Evolutionary conservation across 768 basidiomycete genomes (phyloP).

Genomic region (Lactarius sp.): DNA sequence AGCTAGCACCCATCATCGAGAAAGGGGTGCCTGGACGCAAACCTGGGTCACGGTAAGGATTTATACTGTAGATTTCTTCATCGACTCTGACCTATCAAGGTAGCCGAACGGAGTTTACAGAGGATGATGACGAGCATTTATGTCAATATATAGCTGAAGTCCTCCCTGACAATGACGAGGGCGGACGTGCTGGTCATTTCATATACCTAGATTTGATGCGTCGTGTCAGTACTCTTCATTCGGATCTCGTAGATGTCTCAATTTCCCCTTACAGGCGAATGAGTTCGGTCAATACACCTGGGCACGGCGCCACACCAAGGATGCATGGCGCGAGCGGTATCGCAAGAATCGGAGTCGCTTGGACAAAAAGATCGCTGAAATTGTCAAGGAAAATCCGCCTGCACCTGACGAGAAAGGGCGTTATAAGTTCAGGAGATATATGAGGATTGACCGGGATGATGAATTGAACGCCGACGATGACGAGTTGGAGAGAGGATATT

Average conservation of each 20-base stretch:
- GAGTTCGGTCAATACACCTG: slow-evolving; percentile 18
- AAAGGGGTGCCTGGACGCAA: slow-evolving; percentile 10
- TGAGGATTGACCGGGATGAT: neutral
- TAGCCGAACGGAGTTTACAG: slow-evolving; percentile 18
- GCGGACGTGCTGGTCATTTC: slow-evolving; percentile 16
- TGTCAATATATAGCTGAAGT: slow-evolving; percentile 20
- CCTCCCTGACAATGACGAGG: slow-evolving; percentile 15
- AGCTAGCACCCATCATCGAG: neutral
- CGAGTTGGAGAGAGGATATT: neutral
- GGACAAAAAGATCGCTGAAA: slow-evolving; percentile 22
- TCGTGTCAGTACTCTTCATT: slow-evolving; percentile 7
- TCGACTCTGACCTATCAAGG: neutral
- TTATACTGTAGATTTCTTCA: neutral
- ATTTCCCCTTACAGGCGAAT: neutral
- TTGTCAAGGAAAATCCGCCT: slow-evolving; percentile 17
- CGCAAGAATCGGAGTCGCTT: slow-evolving; percentile 24
- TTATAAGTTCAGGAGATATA: slow-evolving; percentile 10
- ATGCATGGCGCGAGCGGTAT: slow-evolving; percentile 28
- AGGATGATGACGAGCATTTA: slow-evolving; percentile 15
- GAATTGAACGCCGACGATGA: neutral
- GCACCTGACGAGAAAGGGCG: slow-evolving; percentile 19
- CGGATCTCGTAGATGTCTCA: neutral
- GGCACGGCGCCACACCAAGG: slow-evolving; percentile 25
- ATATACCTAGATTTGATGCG: slow-evolving; percentile 21
- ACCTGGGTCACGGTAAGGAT: slow-evolving; percentile 8